Evolutionary conservation across 345 rosid genomes (phyloP).

Genomic region (Durio zibethinus): DNA sequence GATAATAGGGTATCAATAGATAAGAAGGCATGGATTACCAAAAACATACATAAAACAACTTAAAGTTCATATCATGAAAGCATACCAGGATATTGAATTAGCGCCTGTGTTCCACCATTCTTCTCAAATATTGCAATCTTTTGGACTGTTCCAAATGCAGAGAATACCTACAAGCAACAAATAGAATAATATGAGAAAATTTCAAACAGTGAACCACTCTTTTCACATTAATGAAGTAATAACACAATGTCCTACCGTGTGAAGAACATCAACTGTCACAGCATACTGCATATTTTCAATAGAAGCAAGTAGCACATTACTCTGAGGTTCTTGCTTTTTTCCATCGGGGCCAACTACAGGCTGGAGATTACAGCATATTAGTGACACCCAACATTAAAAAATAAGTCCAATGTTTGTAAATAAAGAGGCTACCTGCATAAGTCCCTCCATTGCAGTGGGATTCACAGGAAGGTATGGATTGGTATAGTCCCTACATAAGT

Average conservation of each 20-base stretch:
- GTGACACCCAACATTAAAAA: background rate
- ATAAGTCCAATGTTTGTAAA: conserved; percentile 10
- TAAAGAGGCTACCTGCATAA: conserved; percentile 53
- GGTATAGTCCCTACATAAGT: conserved; percentile 76
- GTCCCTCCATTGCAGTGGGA: conserved; percentile 86
- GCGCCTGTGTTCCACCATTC: conserved; percentile 93
- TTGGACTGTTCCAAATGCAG: conserved; percentile 85
- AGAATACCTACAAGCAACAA: conserved; percentile 58
- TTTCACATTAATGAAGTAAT: background rate
- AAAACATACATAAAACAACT: background rate
- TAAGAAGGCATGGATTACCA: background rate
- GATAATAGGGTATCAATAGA: background rate
- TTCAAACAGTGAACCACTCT: background rate
- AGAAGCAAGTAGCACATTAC: conserved; percentile 90
- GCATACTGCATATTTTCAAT: conserved; percentile 99
- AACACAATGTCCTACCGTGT: conserved; percentile 51
- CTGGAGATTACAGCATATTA: conserved; percentile 38
- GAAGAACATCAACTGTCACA: conserved; percentile 87
- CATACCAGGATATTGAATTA: conserved; percentile 85
- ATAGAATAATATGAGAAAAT: background rate
- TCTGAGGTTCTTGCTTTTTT: conserved; percentile 80
- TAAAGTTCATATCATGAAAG: conserved; percentile 15
- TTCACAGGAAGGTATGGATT: conserved; percentile 97
- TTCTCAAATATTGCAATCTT: conserved; percentile 96
- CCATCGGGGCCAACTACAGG: conserved; percentile 85